A percentile compares a stretch with the other conserved stretches of the same genome.
Conservation (phyloP, 352 stramenopile genomes). For the Stramenopiles sp. region DNA sequence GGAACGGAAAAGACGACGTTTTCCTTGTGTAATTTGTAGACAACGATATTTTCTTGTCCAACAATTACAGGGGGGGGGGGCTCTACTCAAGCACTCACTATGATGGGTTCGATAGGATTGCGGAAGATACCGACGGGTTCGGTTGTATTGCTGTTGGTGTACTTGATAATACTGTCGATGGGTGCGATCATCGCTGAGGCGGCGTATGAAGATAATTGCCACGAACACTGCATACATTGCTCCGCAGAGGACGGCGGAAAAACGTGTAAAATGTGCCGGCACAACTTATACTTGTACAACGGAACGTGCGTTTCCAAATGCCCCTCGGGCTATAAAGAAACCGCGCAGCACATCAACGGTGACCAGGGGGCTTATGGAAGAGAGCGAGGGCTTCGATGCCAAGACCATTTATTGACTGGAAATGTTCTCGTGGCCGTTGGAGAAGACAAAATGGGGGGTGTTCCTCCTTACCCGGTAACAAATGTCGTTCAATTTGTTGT, state of each 20-base stretch:
- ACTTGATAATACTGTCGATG: no score
- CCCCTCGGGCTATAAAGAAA: conserved; percentile 8
- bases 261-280: conserved; percentile 3
- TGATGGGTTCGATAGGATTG: no score
- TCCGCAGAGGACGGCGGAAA: background rate
- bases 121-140: no score
- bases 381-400: background rate
- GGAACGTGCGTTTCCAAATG: conserved; percentile 5
- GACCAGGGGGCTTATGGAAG: background rate
- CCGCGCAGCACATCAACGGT: background rate
- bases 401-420: background rate
- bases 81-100: no score
- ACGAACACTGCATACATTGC: conserved; percentile 8
- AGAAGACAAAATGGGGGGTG: background rate
- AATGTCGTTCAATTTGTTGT: background rate
- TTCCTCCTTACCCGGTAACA: background rate
- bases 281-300: conserved; percentile 5
- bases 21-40: no score
- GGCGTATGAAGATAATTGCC: background rate
- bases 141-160: no score
- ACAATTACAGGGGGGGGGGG: no score
- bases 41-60: no score
- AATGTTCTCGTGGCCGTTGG: background rate
- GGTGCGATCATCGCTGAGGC: no score
- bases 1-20: no score